phyloP scores from a whole-genome alignment of 176 grass and related monocot genomes.

The Carex myosuroides region DNA sequence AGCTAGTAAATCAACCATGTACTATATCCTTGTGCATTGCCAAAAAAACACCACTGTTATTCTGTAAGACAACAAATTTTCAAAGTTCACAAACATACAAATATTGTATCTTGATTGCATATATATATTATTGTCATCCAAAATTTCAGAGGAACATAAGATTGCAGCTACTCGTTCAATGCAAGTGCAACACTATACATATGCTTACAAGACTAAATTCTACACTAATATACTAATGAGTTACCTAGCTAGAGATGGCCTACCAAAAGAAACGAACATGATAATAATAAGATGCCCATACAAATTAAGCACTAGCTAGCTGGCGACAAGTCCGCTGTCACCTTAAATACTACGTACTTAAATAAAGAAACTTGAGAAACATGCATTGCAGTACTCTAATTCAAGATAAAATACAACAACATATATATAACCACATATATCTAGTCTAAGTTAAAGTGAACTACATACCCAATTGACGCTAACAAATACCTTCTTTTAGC shows the following conservation, averaged over 20 bases:
- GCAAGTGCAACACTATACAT: not conserved
- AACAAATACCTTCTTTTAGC: constrained; percentile 5
- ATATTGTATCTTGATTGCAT: not conserved
- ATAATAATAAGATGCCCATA: not conserved
- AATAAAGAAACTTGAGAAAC: not conserved
- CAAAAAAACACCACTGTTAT: not conserved
- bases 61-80: not conserved
- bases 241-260: not conserved
- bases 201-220: not conserved
- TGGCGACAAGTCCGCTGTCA: not conserved
- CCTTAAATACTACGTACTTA: not conserved
- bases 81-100: not conserved
- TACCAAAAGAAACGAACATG: not conserved
- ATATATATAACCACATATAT: not conserved
- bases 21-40: too few species aligned
- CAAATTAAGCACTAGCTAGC: too few species aligned
- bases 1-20: too few species aligned
- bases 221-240: not conserved
- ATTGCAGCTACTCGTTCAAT: not conserved
- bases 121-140: not conserved
- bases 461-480: not conserved
- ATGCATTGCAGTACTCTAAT: not conserved
- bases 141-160: not conserved
- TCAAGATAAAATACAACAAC: not conserved
- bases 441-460: not conserved